Evolutionary conservation across 2,329 filamentous ascomycete genomes (phyloP).

Genomic region (Colletotrichum truncatum): DNA sequence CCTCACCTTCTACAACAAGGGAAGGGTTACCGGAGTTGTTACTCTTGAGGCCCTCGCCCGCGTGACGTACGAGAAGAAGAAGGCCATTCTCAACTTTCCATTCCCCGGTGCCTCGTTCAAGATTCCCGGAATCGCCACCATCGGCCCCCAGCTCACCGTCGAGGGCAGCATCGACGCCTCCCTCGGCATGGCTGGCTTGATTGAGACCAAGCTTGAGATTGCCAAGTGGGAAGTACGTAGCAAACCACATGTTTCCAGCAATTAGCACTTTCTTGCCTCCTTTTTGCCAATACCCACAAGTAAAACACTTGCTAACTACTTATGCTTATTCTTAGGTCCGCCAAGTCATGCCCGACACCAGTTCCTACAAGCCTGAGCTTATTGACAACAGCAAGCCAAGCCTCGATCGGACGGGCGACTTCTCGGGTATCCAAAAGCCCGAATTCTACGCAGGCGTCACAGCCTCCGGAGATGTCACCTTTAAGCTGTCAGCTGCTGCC

Average conservation of each 20-base stretch:
- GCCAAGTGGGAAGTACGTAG: constrained; percentile 36
- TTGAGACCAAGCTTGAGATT: constrained; percentile 38
- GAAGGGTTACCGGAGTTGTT: constrained; percentile 35
- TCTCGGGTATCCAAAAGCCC: constrained; percentile 26
- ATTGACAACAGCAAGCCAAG: constrained; percentile 24
- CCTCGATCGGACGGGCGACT: constrained; percentile 31
- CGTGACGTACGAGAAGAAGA: constrained; percentile 31
- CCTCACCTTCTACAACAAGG: constrained; percentile 37
- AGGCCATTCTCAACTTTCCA: constrained; percentile 33
- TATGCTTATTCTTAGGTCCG: too few species aligned
- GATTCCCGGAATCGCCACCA: constrained; percentile 40
- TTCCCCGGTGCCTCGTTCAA: constrained; percentile 39
- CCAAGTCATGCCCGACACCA: neutral
- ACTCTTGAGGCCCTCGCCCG: constrained; percentile 37
- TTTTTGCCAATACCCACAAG: too few species aligned
- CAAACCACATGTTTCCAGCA: too few species aligned
- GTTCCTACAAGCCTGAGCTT: neutral
- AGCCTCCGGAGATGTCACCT: constrained; percentile 29
- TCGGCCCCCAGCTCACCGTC: constrained; percentile 41
- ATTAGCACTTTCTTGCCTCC: too few species aligned
- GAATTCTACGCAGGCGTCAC: constrained; percentile 34
- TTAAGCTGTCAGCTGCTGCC: constrained; percentile 27
- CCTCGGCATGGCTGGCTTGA: constrained; percentile 32
- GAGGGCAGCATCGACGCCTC: constrained; percentile 34
- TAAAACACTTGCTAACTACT: too few species aligned